Evolutionary conservation across 352 stramenopile genomes (phyloP).

Genomic region (Phytophthora syringae): DNA sequence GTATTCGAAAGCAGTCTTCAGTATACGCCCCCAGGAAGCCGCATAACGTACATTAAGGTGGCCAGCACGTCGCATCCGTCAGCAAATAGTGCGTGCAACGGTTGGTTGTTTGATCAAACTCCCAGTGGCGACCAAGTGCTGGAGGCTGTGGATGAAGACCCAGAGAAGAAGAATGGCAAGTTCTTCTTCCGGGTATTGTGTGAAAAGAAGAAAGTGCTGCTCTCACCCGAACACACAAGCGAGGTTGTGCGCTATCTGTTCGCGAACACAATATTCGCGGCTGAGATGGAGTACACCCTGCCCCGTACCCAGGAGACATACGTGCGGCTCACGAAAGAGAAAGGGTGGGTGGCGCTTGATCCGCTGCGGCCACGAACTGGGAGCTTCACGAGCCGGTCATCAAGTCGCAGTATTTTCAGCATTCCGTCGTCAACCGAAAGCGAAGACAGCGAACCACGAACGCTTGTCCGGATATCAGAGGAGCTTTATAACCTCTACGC

Average conservation of each 20-base stretch:
- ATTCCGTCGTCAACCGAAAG: constrained; percentile 26
- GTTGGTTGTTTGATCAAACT: constrained; percentile 76
- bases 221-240: constrained; percentile 73
- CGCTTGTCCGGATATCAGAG: constrained; percentile 73
- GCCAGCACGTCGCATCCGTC: constrained; percentile 51
- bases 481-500: constrained; percentile 81
- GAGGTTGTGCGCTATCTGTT: constrained; percentile 74
- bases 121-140: constrained; percentile 71
- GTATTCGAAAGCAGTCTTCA: constrained; percentile 83
- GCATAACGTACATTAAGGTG: constrained; percentile 86
- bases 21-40: constrained; percentile 77
- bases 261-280: constrained; percentile 70
- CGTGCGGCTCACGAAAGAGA: constrained; percentile 77
- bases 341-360: constrained; percentile 79
- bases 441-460: constrained; percentile 29
- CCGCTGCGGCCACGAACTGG: constrained; percentile 26
- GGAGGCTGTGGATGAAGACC: constrained; percentile 73
- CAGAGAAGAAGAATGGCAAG: constrained; percentile 81
- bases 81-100: constrained; percentile 47
- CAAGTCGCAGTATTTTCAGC: constrained; percentile 32
- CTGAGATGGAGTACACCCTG: constrained; percentile 85
- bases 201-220: constrained; percentile 75
- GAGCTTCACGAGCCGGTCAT: constrained; percentile 26
- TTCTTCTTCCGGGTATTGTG: constrained; percentile 83
- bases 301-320: constrained; percentile 77